Conservation (phyloP, 495 filamentous ascomycete genomes). For the Trichoderma parareesei region DNA sequence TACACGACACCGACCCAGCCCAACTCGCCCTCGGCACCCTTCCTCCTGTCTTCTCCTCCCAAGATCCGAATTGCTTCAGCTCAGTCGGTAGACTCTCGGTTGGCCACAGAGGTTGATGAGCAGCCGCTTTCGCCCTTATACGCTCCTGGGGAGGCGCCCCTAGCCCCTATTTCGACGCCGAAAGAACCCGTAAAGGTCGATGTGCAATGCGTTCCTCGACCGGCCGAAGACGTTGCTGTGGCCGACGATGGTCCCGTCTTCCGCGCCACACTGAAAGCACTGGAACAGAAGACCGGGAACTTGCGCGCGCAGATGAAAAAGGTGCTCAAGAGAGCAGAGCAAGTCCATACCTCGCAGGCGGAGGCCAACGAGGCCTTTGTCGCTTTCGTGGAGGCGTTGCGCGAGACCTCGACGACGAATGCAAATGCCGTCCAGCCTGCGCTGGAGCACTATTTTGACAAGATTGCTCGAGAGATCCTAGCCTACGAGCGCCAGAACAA, state of each 20-base stretch:
- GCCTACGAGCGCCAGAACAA: slow-evolving; percentile 79
- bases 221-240: slow-evolving; percentile 77
- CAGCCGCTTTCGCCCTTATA: slow-evolving; percentile 44
- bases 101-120: slow-evolving; percentile 55
- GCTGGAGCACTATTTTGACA: slow-evolving; percentile 96
- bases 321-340: slow-evolving; percentile 82
- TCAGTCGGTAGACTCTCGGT: slow-evolving; percentile 70
- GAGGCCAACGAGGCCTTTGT: slow-evolving; percentile 77
- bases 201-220: slow-evolving; percentile 66
- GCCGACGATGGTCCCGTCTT: slow-evolving; percentile 94
- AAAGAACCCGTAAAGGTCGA: slow-evolving; percentile 72
- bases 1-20: slow-evolving; percentile 32
- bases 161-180: slow-evolving; percentile 33
- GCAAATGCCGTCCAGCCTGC: slow-evolving; percentile 92
- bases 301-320: slow-evolving; percentile 93
- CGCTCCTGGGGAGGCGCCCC: slow-evolving; percentile 31
- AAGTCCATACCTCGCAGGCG: slow-evolving; percentile 68
- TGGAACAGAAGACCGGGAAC: slow-evolving; percentile 95
- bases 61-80: slow-evolving; percentile 74
- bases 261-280: slow-evolving; percentile 89
- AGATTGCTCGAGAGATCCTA: slow-evolving; percentile 86
- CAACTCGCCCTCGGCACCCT: slow-evolving; percentile 54
- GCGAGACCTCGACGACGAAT: slow-evolving; percentile 83
- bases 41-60: slow-evolving; percentile 63
- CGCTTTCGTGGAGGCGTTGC: slow-evolving; percentile 77